Evolutionary conservation across 441 rosid genomes (phyloP).

Genomic region (Eutrema salsugineum): DNA sequence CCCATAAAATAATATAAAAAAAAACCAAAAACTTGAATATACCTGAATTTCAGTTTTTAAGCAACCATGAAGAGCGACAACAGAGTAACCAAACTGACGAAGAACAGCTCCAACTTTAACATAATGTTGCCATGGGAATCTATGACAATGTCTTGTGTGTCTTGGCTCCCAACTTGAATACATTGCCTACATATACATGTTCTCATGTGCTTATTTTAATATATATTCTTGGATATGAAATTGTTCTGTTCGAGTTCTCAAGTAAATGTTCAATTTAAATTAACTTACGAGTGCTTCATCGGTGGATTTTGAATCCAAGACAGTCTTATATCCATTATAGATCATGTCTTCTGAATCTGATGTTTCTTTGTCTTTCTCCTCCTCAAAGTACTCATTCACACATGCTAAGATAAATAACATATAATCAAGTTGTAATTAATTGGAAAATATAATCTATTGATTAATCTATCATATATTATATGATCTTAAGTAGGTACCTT

Average conservation of each 20-base stretch:
- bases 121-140: slow-evolving; percentile 72
- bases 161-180: slow-evolving; percentile 90
- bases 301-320: slow-evolving; percentile 71
- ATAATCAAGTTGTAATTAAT: background rate
- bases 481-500: too few species aligned
- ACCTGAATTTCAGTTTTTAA: slow-evolving; percentile 83
- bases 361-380: slow-evolving; percentile 26
- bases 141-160: slow-evolving; percentile 51
- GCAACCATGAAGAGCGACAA: slow-evolving; percentile 84
- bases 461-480: too few species aligned
- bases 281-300: slow-evolving; percentile 72
- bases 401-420: slow-evolving; percentile 2
- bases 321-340: slow-evolving; percentile 63
- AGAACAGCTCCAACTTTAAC: slow-evolving; percentile 75
- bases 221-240: background rate
- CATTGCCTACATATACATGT: slow-evolving; percentile 45
- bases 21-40: too few species aligned
- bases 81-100: slow-evolving; percentile 78
- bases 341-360: slow-evolving; percentile 50
- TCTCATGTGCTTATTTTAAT: too few species aligned
- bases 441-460: too few species aligned
- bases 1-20: too few species aligned
- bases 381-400: slow-evolving; percentile 20
- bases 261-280: background rate
- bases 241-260: background rate